Percentiles rank a stretch among this genome's conserved stretches.
These are phyloP conservation scores for Lactuca sativa DNA, from an alignment of 129 eudicot species.

Conservation along the genomic window DNA sequence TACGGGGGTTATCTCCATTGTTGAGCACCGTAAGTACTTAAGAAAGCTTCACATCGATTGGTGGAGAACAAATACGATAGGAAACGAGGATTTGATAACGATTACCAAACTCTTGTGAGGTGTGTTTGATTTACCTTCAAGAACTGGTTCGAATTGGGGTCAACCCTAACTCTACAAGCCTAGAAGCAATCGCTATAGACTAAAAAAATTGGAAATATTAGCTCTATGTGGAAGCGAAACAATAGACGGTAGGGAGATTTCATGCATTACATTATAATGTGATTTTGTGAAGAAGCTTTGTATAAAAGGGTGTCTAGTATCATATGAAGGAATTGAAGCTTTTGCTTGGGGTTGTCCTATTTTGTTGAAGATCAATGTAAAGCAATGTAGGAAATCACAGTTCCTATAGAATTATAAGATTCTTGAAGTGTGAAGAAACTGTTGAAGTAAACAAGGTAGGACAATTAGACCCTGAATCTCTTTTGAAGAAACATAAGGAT, in stretches of 20 bases:
- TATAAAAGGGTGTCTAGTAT: conserved; percentile 22
- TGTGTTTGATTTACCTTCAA: conserved; percentile 26
- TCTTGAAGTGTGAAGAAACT: too few relatives aligned
- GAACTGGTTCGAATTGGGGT: conserved; percentile 34
- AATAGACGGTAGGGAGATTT: conserved; percentile 24
- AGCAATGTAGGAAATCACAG: conserved; percentile 61
- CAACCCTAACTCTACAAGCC: conserved; percentile 6
- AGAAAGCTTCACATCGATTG: conserved; percentile 28
- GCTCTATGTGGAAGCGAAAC: conserved; percentile 35
- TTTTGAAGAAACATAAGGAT: too few relatives aligned
- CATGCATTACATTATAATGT: conserved; percentile 36
- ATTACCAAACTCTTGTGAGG: conserved; percentile 6
- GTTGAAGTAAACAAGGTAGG: conserved; percentile 44
- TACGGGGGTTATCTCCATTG: not conserved
- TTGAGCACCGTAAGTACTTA: conserved; percentile 12
- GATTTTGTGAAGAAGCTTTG: conserved; percentile 35
- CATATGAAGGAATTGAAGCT: conserved; percentile 28
- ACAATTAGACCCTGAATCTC: too few relatives aligned
- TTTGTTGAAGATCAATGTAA: conserved; percentile 31
- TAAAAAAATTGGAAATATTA: conserved; percentile 31
- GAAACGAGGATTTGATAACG: conserved; percentile 4
- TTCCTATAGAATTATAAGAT: too few relatives aligned
- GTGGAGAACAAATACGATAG: conserved; percentile 11
- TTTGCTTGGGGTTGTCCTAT: not conserved
- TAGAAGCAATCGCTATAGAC: conserved; percentile 25